Evolutionary conservation across 169 alveolate species (phyloP).

Genomic region (Plasmodium fragile): DNA sequence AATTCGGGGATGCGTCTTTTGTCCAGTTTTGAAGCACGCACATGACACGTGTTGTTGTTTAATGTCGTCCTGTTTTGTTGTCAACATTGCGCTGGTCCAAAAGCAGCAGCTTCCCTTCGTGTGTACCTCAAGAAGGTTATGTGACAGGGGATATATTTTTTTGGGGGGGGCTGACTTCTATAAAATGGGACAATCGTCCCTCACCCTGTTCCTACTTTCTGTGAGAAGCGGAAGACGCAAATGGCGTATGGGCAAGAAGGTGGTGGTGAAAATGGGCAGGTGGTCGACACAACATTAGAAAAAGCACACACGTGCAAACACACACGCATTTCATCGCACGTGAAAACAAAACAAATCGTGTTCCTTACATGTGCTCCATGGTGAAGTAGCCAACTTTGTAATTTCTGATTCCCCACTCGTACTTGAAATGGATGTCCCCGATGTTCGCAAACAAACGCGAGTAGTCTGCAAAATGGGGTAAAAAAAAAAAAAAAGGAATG

Average conservation of each 20-base stretch:
- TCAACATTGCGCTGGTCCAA: background rate
- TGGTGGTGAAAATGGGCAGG: background rate
- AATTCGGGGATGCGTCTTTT: background rate
- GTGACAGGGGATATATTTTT: background rate
- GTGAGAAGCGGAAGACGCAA: background rate
- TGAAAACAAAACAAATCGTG: background rate
- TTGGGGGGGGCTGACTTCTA: background rate
- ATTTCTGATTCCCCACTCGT: background rate
- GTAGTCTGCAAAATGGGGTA: constrained; percentile 32
- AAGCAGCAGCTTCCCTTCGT: background rate
- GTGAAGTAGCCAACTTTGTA: constrained; percentile 59
- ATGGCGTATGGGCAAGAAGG: background rate
- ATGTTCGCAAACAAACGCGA: constrained; percentile 5
- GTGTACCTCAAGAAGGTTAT: background rate
- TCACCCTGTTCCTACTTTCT: background rate
- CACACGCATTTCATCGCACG: background rate
- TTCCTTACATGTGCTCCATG: background rate
- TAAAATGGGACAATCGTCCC: background rate
- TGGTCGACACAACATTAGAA: background rate
- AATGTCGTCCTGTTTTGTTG: background rate
- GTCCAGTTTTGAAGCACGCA: background rate
- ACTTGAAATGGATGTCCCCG: constrained; percentile 46
- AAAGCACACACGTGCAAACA: background rate
- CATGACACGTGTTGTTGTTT: background rate
- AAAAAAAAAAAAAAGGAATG: background rate